phyloP scores from a whole-genome alignment of 75 land plant genomes.

The Sequoiadendron giganteum region DNA sequence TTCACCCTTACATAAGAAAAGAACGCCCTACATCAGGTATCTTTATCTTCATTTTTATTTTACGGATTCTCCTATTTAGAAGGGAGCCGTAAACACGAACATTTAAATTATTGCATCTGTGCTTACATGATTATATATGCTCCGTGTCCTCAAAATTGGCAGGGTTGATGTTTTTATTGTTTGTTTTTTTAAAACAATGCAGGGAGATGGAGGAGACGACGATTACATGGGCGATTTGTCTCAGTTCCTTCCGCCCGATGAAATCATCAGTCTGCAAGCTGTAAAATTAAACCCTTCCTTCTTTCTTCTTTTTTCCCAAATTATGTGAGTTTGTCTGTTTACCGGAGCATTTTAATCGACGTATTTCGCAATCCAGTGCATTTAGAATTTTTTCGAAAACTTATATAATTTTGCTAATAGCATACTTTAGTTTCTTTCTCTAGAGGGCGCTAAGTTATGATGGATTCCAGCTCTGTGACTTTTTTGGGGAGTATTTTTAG shows the following conservation, averaged over 20 bases:
- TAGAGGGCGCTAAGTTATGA: neutral
- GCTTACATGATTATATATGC: neutral
- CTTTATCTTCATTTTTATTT: too few species aligned
- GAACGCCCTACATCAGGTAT: too few species aligned
- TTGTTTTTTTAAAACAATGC: neutral
- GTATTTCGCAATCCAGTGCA: neutral
- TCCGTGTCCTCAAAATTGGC: neutral
- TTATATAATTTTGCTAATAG: too few species aligned
- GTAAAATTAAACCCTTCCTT: neutral
- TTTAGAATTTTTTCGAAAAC: neutral
- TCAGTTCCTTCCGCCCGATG: neutral
- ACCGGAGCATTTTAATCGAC: neutral
- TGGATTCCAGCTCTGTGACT: neutral
- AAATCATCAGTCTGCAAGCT: neutral
- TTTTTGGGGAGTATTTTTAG: too few species aligned
- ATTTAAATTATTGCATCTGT: too few species aligned
- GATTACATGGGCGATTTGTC: conserved; percentile 13
- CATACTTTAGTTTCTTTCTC: neutral
- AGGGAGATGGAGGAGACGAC: neutral
- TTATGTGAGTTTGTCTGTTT: neutral
- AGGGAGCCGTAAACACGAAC: too few species aligned
- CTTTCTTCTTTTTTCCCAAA: neutral
- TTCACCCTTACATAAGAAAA: too few species aligned
- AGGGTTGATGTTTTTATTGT: neutral
- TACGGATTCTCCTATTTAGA: too few species aligned